Conservation (phyloP, 345 rosid species). For the Zanthoxylum bungeanum region DNA sequence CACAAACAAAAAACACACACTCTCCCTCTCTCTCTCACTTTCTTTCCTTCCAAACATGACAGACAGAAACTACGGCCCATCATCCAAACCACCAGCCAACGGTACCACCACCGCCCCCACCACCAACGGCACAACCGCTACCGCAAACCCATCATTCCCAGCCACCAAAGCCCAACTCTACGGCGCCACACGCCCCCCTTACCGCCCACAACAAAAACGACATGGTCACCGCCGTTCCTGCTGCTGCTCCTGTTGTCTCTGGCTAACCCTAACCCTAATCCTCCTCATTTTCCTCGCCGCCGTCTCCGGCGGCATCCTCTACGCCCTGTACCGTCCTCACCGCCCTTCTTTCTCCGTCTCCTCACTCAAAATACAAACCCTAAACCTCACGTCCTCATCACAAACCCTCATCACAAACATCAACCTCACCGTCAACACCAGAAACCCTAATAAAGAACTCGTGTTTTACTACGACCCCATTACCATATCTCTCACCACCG, state of each 20-base stretch:
- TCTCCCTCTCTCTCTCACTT: background rate
- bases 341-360: slow-evolving; percentile 67
- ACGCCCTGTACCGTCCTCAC: slow-evolving; percentile 76
- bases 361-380: slow-evolving; percentile 49
- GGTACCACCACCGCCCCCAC: slow-evolving; percentile 23
- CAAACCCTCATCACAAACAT: slow-evolving; percentile 49
- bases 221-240: slow-evolving; percentile 49
- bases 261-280: slow-evolving; percentile 38
- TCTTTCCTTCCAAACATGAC: slow-evolving; percentile 32
- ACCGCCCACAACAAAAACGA: slow-evolving; percentile 61
- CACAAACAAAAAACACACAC: background rate
- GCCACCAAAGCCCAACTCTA: slow-evolving; percentile 68
- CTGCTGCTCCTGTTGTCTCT: slow-evolving; percentile 62
- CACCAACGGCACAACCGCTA: slow-evolving; percentile 15
- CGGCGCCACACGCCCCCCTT: slow-evolving; percentile 65
- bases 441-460: slow-evolving; percentile 78
- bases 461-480: slow-evolving; percentile 51
- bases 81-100: slow-evolving; percentile 47
- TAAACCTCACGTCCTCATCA: slow-evolving; percentile 59
- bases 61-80: slow-evolving; percentile 62
- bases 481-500: slow-evolving; percentile 34
- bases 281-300: slow-evolving; percentile 49
- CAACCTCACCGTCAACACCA: slow-evolving; percentile 57
- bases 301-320: slow-evolving; percentile 43
- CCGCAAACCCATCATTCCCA: slow-evolving; percentile 48